Conservation (phyloP, 306 rosid genomes). For the Hippophae tibetana region DNA sequence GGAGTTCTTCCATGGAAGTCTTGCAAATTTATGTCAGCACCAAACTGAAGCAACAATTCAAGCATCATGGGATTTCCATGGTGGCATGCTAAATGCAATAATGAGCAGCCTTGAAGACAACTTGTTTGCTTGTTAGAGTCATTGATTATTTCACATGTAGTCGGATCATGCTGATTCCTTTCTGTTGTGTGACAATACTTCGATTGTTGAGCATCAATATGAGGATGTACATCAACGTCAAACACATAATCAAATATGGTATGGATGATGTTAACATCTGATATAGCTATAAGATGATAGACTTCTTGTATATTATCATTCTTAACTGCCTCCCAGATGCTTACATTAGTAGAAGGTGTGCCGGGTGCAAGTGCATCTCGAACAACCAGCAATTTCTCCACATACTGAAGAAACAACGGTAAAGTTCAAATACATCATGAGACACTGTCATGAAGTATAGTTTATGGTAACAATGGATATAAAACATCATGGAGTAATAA, state of each 20-base stretch:
- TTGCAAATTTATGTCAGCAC: slow-evolving; percentile 59
- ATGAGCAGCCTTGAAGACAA: slow-evolving; percentile 69
- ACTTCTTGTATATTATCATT: slow-evolving; percentile 52
- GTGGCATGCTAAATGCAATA: slow-evolving; percentile 82
- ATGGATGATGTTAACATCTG: slow-evolving; percentile 41
- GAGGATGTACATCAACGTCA: slow-evolving; percentile 21
- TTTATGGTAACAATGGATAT: too few relatives aligned
- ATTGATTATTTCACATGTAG: slow-evolving; percentile 34
- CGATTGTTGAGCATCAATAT: slow-evolving; percentile 27
- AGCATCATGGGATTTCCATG: slow-evolving; percentile 53
- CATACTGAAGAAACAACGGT: slow-evolving; percentile 41
- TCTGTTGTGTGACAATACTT: slow-evolving; percentile 16
- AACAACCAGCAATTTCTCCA: slow-evolving; percentile 61
- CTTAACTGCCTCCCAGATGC: slow-evolving; percentile 75
- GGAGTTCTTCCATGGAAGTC: slow-evolving; percentile 95
- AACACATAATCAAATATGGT: slow-evolving; percentile 50
- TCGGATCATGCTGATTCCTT: slow-evolving; percentile 40
- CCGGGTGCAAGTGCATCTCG: slow-evolving; percentile 35
- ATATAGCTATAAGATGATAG: slow-evolving; percentile 56
- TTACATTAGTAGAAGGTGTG: slow-evolving; percentile 32
- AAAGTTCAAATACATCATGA: slow-evolving; percentile 8
- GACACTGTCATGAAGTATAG: too few relatives aligned
- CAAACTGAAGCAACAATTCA: slow-evolving; percentile 88
- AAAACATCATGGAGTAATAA: too few relatives aligned
- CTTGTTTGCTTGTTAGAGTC: slow-evolving; percentile 38